Percentiles rank a stretch among this genome's conserved stretches.
Evolutionary conservation across 208 protist genomes (phyloP).

Genomic region (Leishmania mexicana): DNA sequence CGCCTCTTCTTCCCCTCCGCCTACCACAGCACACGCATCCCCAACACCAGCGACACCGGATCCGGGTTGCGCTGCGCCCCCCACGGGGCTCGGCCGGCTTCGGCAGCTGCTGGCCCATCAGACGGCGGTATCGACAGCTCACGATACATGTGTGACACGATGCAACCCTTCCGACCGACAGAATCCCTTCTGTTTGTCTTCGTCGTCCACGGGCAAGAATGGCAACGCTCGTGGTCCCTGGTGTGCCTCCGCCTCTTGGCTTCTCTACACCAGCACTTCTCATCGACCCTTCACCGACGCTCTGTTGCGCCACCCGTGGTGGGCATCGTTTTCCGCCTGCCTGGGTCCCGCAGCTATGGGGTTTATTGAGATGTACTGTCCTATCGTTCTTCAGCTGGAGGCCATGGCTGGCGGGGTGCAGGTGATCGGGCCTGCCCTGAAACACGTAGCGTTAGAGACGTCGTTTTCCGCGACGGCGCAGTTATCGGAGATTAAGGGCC

Average conservation of each 20-base stretch:
- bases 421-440: slow-evolving; percentile 65
- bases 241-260: background rate
- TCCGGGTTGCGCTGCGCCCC: background rate
- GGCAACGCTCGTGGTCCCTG: background rate
- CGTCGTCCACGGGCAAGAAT: background rate
- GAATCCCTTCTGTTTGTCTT: background rate
- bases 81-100: background rate
- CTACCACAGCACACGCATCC: background rate
- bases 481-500: background rate
- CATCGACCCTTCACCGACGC: slow-evolving; percentile 35
- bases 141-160: background rate
- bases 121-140: background rate
- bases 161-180: background rate
- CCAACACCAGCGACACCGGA: background rate
- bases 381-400: slow-evolving; percentile 64
- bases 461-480: background rate
- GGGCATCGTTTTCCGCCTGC: slow-evolving; percentile 34
- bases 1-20: slow-evolving; percentile 26
- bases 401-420: slow-evolving; percentile 58
- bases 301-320: slow-evolving; percentile 50
- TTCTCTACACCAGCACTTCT: slow-evolving; percentile 19
- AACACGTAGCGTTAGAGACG: slow-evolving; percentile 10
- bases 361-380: slow-evolving; percentile 52
- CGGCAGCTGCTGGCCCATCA: slow-evolving; percentile 2
- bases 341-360: slow-evolving; percentile 39